These are phyloP conservation scores for Metarhizium rileyi DNA, from an alignment of 2,329 filamentous ascomycete genomes.

Conservation along the genomic window DNA sequence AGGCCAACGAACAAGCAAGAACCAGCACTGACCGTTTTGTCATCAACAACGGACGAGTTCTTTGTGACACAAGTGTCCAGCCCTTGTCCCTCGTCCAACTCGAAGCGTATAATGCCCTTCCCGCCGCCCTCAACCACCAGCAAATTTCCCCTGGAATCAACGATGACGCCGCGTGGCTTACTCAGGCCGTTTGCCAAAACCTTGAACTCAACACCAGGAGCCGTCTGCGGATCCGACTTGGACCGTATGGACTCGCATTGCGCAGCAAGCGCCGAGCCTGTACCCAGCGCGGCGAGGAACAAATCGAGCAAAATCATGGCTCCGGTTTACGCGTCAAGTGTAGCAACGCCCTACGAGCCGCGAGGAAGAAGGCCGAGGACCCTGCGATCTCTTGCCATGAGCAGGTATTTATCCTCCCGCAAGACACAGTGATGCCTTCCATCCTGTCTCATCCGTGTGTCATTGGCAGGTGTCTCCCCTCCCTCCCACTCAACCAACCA, in stretches of 20 bases:
- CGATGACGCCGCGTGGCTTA: constrained; percentile 22
- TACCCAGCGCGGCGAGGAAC: neutral
- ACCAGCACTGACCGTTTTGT: constrained; percentile 15
- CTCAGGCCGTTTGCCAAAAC: constrained; percentile 17
- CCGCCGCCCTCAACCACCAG: constrained; percentile 23
- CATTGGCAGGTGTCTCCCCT: neutral
- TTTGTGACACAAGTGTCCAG: constrained; percentile 20
- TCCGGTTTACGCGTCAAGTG: neutral
- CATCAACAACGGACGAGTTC: constrained; percentile 17
- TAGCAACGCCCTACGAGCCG: too few relatives aligned
- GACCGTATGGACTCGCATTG: constrained; percentile 7
- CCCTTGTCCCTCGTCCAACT: constrained; percentile 20
- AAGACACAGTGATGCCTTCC: neutral
- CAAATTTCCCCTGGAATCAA: constrained; percentile 27
- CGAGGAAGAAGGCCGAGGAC: neutral
- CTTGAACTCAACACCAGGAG: constrained; percentile 17
- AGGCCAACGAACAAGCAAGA: neutral
- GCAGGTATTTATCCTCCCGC: neutral
- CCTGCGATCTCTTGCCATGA: neutral
- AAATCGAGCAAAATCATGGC: neutral
- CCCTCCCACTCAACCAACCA: neutral
- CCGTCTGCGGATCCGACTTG: constrained; percentile 10
- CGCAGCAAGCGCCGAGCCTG: constrained; percentile 2
- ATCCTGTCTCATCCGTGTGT: neutral
- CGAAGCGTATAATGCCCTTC: constrained; percentile 23